These are phyloP conservation scores for Pleoardoris graminearum DNA, from an alignment of 2,329 filamentous ascomycete genomes.

Conservation along the genomic window DNA sequence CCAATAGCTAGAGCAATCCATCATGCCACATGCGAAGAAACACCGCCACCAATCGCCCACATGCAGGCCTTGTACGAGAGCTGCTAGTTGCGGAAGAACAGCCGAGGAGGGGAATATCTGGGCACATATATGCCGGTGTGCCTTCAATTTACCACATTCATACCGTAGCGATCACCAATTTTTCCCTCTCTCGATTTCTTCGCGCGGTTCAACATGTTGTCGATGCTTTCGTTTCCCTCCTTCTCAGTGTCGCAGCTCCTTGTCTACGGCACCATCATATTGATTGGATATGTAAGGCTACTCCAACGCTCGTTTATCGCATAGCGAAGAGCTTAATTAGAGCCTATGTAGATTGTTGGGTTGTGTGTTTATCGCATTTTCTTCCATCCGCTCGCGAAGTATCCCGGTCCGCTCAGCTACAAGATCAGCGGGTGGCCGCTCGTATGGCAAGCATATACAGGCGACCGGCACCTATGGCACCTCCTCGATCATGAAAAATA, in stretches of 20 bases:
- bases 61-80: neutral
- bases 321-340: neutral
- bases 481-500: slow-evolving; percentile 32
- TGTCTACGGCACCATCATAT: neutral
- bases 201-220: neutral
- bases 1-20: neutral
- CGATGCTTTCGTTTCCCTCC: neutral
- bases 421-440: slow-evolving; percentile 32
- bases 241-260: neutral
- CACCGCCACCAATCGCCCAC: slow-evolving; percentile 1
- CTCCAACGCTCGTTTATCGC: neutral
- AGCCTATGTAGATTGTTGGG: slow-evolving; percentile 4
- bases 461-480: slow-evolving; percentile 31
- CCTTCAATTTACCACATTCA: neutral
- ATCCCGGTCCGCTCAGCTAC: slow-evolving; percentile 30
- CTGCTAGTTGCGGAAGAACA: neutral
- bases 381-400: slow-evolving; percentile 31
- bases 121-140: neutral
- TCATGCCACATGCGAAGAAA: neutral
- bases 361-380: slow-evolving; percentile 27
- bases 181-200: neutral
- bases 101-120: neutral
- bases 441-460: slow-evolving; percentile 30
- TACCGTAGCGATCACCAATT: neutral
- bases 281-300: slow-evolving; percentile 10